Evolutionary conservation across 2,329 filamentous ascomycete genomes (phyloP).

Genomic region (Gremmenia infestans): DNA sequence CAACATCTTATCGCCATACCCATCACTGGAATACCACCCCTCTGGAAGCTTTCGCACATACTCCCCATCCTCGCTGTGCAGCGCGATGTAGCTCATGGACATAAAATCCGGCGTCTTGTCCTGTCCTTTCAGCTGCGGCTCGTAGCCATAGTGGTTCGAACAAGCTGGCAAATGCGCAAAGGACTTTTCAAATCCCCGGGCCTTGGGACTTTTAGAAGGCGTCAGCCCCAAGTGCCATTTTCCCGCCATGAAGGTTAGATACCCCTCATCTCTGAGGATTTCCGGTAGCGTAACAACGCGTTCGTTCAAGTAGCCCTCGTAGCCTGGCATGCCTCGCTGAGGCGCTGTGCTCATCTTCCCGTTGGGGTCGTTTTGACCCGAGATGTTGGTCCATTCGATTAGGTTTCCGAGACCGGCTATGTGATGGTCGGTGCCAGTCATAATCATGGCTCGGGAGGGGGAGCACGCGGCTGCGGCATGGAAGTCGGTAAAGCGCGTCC

Average conservation of each 20-base stretch:
- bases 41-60: conserved; percentile 27
- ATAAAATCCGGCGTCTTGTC: conserved; percentile 33
- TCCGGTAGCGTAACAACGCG: conserved; percentile 47
- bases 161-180: conserved; percentile 51
- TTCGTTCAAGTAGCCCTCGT: conserved; percentile 52
- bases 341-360: conserved; percentile 40
- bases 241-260: conserved; percentile 48
- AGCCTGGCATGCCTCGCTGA: conserved; percentile 44
- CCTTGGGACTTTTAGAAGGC: conserved; percentile 38
- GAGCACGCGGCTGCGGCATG: conserved; percentile 56
- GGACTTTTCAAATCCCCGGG: conserved; percentile 48
- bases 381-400: conserved; percentile 34
- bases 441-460: conserved; percentile 54
- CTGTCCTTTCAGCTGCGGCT: conserved; percentile 31
- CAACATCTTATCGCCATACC: conserved; percentile 7
- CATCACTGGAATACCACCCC: conserved; percentile 9
- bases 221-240: conserved; percentile 54
- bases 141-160: conserved; percentile 38
- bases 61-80: conserved; percentile 19
- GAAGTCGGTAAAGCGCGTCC: conserved; percentile 53
- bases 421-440: conserved; percentile 52
- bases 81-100: conserved; percentile 35
- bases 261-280: conserved; percentile 46
- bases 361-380: conserved; percentile 13
- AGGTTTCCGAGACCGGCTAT: conserved; percentile 47